A percentile compares a stretch with the other conserved stretches of the same genome.
Evolutionary conservation across 1,284 basidiomycete genomes (phyloP).

Genomic region (Singerocomus inundabilis): DNA sequence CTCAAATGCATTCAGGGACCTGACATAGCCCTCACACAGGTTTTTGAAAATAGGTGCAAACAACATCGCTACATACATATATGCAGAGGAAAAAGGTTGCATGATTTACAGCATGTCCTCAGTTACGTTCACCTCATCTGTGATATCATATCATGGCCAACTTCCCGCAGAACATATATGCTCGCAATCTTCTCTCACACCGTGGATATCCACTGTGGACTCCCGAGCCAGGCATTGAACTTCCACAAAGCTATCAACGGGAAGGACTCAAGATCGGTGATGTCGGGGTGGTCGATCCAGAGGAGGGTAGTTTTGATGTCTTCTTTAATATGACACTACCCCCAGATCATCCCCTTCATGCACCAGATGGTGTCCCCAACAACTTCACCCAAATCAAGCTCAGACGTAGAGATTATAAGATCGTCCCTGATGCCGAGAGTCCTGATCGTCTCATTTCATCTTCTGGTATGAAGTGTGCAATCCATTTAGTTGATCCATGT

Average conservation of each 20-base stretch:
- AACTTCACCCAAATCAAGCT: conserved; percentile 10
- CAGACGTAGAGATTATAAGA: too few species aligned
- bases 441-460: conserved; percentile 12
- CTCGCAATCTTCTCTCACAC: too few species aligned
- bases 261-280: conserved; percentile 31
- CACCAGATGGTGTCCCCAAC: conserved; percentile 14
- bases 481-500: too few species aligned
- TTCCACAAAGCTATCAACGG: conserved; percentile 14
- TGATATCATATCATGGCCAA: too few species aligned
- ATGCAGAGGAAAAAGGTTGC: too few species aligned
- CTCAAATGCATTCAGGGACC: too few species aligned
- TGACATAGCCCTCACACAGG: too few species aligned
- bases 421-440: conserved; percentile 4
- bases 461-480: background rate
- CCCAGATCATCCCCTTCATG: conserved; percentile 9
- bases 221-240: conserved; percentile 23
- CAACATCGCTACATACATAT: too few species aligned
- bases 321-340: conserved; percentile 31
- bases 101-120: too few species aligned
- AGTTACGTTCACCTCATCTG: too few species aligned
- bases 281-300: conserved; percentile 25
- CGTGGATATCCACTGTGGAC: conserved; percentile 15
- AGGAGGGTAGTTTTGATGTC: conserved; percentile 26
- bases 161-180: too few species aligned
- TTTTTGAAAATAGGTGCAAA: too few species aligned